Conservation (phyloP, 2,329 filamentous ascomycete genomes). For the Mycosphaerelloides madeirae region DNA sequence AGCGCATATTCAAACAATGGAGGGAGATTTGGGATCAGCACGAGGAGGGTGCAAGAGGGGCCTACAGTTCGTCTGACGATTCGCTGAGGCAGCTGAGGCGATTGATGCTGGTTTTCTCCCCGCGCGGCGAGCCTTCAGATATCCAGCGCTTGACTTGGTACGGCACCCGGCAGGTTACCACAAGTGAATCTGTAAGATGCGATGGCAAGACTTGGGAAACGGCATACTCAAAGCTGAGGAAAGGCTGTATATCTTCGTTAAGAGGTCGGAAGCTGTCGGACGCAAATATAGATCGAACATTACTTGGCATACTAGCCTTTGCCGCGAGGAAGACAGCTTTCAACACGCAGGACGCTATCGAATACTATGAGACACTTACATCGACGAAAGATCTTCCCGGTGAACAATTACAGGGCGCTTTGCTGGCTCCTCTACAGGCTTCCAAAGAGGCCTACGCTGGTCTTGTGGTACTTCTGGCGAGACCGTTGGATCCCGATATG, state of each 20-base stretch:
- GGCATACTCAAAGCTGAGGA: conserved; percentile 40
- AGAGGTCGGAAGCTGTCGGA: conserved; percentile 16
- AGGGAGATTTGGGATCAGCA: conserved; percentile 60
- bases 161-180: conserved; percentile 35
- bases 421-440: conserved; percentile 29
- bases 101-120: conserved; percentile 42
- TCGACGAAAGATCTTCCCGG: conserved; percentile 15
- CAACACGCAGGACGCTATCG: conserved; percentile 19
- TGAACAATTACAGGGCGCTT: conserved; percentile 26
- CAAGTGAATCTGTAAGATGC: conserved; percentile 20
- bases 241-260: conserved; percentile 30
- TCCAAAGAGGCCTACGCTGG: conserved; percentile 24
- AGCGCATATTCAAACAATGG: conserved; percentile 52
- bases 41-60: conserved; percentile 31
- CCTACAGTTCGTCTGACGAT: conserved; percentile 37
- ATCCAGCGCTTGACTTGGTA: conserved; percentile 38
- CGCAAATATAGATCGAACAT: conserved; percentile 18
- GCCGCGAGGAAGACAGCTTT: conserved; percentile 34
- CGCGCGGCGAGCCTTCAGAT: conserved; percentile 35
- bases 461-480: conserved; percentile 24
- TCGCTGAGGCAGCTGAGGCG: conserved; percentile 39
- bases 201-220: conserved; percentile 36
- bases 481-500: conserved; percentile 25
- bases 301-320: conserved; percentile 28
- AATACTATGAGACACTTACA: conserved; percentile 31